Evolutionary conservation across 2,329 filamentous ascomycete genomes (phyloP), one percentile per base, ranked within the genome.

Genomic region (Catunica adiposa): DNA sequence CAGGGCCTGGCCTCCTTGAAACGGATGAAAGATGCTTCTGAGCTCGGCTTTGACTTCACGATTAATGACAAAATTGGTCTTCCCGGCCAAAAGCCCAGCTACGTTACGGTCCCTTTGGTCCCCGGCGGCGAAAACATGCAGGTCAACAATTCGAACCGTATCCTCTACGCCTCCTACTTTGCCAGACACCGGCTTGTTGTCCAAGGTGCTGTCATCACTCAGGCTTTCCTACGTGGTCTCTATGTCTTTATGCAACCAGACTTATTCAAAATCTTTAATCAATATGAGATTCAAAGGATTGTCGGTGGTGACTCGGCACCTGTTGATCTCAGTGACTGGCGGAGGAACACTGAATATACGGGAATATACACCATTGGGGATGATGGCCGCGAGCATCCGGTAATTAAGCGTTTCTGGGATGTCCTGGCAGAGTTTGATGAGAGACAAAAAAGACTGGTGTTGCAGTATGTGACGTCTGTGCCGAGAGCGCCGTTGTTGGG

Each of bases 241-340:
- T 81, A 85, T 22, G 76, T 83, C 61, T 94, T 98, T 64, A 92
- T 98, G 61, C 84, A 89, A 58, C 89, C 90, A 0, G 80, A 80
- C 2, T 98, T 92, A 92, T 77, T 98, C 3, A 89, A 84, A 63
- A 97, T 98, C 92, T 98, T 98, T 73, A 98, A 98, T 67, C 90
- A 96, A 66, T 80, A 80, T 2, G 92, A 98, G 67, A 77, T 98
- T 3, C 92, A 97, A 69, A 92, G 87, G 1, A 81, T 98, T 4
- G 85, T 98, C 15, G 87, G 89, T 54, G 92, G 92, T 46, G 89
- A 94, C 62, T 83, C 82, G 26, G 83, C 83, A 8, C 82, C 86
- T 59, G 94, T 98, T 58, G 84, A 96, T 63, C 77, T 98, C 37
- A 80, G 84, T 26, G 92, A 98, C 66, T 75, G 97, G 42, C 80